Percentiles rank a stretch among this genome's conserved stretches.
Conservation (phyloP, 257 asterid genomes). For the Coffea eugenioides region DNA sequence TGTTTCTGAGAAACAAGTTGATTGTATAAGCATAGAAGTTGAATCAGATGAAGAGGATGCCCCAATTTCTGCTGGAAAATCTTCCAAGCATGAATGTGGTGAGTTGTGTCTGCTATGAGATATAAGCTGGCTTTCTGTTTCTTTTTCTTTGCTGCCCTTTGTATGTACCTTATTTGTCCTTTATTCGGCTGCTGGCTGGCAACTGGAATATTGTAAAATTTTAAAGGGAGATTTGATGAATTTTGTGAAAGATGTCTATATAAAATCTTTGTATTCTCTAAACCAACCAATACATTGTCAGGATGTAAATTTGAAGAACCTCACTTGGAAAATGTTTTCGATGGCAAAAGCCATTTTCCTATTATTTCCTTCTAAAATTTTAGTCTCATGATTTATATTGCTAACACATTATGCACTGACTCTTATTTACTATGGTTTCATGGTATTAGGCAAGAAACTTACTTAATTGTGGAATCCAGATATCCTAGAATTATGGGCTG, state of each 20-base stretch:
- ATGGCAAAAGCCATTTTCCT: not conserved
- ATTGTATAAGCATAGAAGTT: constrained; percentile 50
- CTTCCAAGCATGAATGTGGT: constrained; percentile 39
- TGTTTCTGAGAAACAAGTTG: constrained; percentile 40
- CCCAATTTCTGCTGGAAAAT: constrained; percentile 30
- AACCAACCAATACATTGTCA: not conserved
- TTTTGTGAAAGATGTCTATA: not conserved
- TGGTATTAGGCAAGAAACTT: not conserved
- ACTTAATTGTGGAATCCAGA: not conserved
- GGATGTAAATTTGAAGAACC: not conserved
- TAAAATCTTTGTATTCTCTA: too few species aligned
- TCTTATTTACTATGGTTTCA: too few species aligned
- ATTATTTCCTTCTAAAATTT: too few species aligned
- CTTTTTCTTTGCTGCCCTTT: constrained; percentile 8
- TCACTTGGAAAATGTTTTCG: not conserved
- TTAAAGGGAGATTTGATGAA: not conserved
- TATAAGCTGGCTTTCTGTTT: constrained; percentile 1
- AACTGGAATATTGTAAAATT: not conserved
- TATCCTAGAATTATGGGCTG: not conserved
- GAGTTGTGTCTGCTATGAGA: constrained; percentile 27
- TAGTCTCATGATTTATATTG: not conserved
- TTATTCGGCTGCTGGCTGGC: not conserved
- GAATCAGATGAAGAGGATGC: constrained; percentile 53
- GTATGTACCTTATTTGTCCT: not conserved
- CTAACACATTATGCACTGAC: not conserved